Percentiles rank a stretch among this genome's conserved stretches.
Conservation (phyloP, 768 basidiomycete species). For the Kwoniella dendrophila region DNA sequence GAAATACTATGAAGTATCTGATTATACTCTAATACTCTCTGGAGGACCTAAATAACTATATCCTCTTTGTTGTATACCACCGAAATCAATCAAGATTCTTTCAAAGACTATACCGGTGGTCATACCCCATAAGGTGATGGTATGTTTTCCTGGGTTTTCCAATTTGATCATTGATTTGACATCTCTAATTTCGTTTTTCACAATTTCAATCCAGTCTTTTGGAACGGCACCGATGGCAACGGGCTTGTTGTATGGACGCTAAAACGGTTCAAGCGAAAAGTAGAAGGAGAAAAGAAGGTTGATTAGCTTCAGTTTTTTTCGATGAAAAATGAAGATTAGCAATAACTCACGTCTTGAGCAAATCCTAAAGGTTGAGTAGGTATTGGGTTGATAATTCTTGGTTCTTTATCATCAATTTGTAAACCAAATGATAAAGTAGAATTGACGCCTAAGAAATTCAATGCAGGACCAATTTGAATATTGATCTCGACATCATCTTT, state of each 20-base stretch:
- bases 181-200: slow-evolving; percentile 40
- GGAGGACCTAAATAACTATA: slow-evolving; percentile 44
- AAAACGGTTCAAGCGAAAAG: too few relatives aligned
- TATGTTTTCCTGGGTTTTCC: slow-evolving; percentile 29
- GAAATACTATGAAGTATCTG: too few relatives aligned
- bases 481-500: slow-evolving; percentile 28
- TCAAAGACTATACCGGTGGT: slow-evolving; percentile 47
- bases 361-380: slow-evolving; percentile 20
- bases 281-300: too few relatives aligned
- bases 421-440: slow-evolving; percentile 42
- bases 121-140: slow-evolving; percentile 43
- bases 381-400: slow-evolving; percentile 36
- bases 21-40: slow-evolving; percentile 27
- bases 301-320: too few relatives aligned
- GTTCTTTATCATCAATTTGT: slow-evolving; percentile 34
- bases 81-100: slow-evolving; percentile 40
- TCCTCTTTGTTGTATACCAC: slow-evolving; percentile 33
- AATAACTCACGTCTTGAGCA: too few relatives aligned
- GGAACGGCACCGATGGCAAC: slow-evolving; percentile 38
- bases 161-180: slow-evolving; percentile 24
- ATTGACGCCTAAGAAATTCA: slow-evolving; percentile 37
- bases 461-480: slow-evolving; percentile 41
- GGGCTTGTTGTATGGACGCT: slow-evolving; percentile 3
- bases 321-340: too few relatives aligned
- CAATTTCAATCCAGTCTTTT: slow-evolving; percentile 46